Percentiles rank a stretch among this genome's conserved stretches.
Conservation (phyloP, 179 eudicot species). For the Spergularia azorica region DNA sequence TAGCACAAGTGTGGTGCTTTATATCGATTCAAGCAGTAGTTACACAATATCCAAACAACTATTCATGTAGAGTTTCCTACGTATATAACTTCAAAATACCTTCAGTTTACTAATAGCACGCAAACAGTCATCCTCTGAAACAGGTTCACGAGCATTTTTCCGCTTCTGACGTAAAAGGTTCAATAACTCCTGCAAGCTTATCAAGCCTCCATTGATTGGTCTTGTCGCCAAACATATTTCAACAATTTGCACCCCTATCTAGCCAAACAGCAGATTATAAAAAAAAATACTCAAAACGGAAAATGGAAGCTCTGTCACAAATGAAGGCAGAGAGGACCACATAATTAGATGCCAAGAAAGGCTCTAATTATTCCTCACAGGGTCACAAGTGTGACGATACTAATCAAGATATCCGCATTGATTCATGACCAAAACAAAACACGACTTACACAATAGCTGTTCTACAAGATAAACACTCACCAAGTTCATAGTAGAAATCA, state of each 20-base stretch:
- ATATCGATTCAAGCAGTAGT: background rate
- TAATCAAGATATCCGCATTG: background rate
- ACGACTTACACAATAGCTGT: constrained; percentile 12
- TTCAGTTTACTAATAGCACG: constrained; percentile 98
- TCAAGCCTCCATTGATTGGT: constrained; percentile 87
- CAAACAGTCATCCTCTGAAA: constrained; percentile 91
- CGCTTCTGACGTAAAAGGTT: constrained; percentile 68
- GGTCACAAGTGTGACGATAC: background rate
- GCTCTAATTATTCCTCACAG: background rate
- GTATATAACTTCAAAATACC: constrained; percentile 43
- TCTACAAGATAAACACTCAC: constrained; percentile 45
- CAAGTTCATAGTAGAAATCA: constrained; percentile 98
- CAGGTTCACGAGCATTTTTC: constrained; percentile 83
- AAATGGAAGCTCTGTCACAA: constrained; percentile 12
- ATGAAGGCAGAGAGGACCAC: background rate
- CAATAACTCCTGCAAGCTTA: constrained; percentile 87
- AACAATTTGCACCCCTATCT: constrained; percentile 96
- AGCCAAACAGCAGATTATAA: constrained; percentile 31
- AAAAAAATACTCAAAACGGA: constrained; percentile 6
- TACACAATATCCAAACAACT: background rate
- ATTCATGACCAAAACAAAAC: background rate
- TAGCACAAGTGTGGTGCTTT: background rate
- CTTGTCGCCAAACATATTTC: constrained; percentile 95
- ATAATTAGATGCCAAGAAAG: constrained; percentile 4
- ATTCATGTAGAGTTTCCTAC: background rate